A percentile compares a stretch with the other conserved stretches of the same genome.
These are phyloP conservation scores for Pichia terricola DNA, from an alignment of 1,139 yeast species.

Conservation along the genomic window DNA sequence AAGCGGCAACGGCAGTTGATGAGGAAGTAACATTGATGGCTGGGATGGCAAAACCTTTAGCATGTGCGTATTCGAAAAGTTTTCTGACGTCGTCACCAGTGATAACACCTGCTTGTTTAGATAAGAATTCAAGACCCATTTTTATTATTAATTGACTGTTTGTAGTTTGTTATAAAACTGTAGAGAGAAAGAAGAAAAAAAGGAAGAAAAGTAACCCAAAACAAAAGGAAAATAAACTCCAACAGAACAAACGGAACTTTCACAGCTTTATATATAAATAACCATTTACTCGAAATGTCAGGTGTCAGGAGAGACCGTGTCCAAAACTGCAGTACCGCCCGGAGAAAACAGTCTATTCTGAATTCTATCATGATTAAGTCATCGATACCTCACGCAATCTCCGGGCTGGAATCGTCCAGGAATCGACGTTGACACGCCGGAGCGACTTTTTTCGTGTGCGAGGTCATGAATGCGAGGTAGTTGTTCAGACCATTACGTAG, in stretches of 20 bases:
- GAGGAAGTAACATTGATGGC: constrained; percentile 98
- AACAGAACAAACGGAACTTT: too few species aligned
- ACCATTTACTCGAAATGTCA: too few species aligned
- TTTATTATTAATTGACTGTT: background rate
- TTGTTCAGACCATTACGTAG: constrained; percentile 20
- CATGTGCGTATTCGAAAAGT: constrained; percentile 89
- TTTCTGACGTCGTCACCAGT: constrained; percentile 96
- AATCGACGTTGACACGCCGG: too few species aligned
- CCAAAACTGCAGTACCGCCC: too few species aligned
- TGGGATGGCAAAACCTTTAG: constrained; percentile 92
- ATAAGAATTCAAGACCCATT: constrained; percentile 39
- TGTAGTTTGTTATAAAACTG: background rate
- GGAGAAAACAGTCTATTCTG: too few species aligned
- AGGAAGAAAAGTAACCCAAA: background rate
- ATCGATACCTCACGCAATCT: too few species aligned
- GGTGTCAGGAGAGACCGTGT: too few species aligned
- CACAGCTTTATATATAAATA: too few species aligned
- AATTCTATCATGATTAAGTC: too few species aligned
- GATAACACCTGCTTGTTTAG: constrained; percentile 93
- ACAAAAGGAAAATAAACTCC: too few species aligned
- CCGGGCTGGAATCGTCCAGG: too few species aligned
- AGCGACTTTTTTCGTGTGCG: too few species aligned
- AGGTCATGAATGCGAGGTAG: constrained; percentile 25
- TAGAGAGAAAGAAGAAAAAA: background rate
- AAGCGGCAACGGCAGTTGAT: constrained; percentile 92